Base-by-base conservation (phyloP, 2,329 filamentous ascomycete genomes). In the Coniochaeta prunicola region DNA sequence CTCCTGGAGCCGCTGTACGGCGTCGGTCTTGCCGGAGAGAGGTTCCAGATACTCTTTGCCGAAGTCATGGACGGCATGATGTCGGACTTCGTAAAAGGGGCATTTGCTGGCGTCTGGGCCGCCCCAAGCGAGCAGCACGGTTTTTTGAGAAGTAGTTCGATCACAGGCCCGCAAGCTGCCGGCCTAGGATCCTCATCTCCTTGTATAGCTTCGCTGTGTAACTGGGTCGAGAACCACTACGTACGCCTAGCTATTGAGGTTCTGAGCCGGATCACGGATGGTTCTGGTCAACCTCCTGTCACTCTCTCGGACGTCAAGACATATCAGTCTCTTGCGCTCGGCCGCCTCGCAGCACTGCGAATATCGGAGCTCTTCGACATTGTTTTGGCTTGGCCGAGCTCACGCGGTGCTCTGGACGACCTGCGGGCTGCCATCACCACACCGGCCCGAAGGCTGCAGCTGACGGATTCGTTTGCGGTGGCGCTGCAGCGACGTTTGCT, bases 361-460 rank as follows among this genome's bases (percentile, higher is more conserved):
- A 89, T 88, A 53, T 78, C 81, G 8, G 86, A 91, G 67, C 76
- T 94, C 10, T 93, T 92, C 66, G 88, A 92, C 67, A 92, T 93
- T 67, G 86, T 92, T 53, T 80, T 89, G 59, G 79, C 82, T 59
- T 94, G 90, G 90, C 88, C 90, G 4, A 73, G 80, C 36, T 91
- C 87, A 64, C 79, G 81, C 58, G 86, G 87, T 2, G 91, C 87
- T 1, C 79, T 94, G 2, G 82, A 90, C 31, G 91, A 94, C 67
- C 81, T 93, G 62, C 81, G 87, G 61, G 82, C 86, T 58, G 85
- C 87, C 53, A 82, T 91, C 31, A 88, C 84, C 12, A 86, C 87
- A 1, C 80, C 88, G 3, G 82, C 85, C 59, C 82, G 86, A 34
- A 87, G 91, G 57, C 76, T 88, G 21, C 80, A 89, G 63, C 77